Evolutionary conservation across 106 monocot species (phyloP).

Genomic region (Dioscorea zingiberensis): DNA sequence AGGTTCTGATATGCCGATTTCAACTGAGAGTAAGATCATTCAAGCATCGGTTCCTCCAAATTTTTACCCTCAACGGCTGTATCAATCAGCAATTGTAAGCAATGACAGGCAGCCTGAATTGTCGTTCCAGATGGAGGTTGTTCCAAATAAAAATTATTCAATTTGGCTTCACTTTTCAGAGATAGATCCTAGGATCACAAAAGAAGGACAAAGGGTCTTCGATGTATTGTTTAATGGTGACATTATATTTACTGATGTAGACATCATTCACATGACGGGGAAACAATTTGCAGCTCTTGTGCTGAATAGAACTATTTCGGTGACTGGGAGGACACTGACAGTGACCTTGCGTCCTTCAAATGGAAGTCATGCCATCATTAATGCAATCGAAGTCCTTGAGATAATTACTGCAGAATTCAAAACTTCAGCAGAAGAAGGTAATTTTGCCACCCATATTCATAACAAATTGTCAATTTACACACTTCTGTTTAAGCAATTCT

Average conservation of each 20-base stretch:
- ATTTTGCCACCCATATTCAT: neutral
- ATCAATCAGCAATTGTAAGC: constrained; percentile 84
- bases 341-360: constrained; percentile 53
- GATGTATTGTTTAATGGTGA: constrained; percentile 80
- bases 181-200: constrained; percentile 61
- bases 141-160: constrained; percentile 82
- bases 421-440: constrained; percentile 80
- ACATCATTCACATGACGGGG: constrained; percentile 60
- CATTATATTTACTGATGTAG: constrained; percentile 50
- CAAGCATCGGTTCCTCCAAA: constrained; percentile 59
- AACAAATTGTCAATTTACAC: neutral
- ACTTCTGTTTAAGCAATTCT: constrained; percentile 2
- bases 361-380: constrained; percentile 74
- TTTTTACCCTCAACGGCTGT: constrained; percentile 70
- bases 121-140: constrained; percentile 65
- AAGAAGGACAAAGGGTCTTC: constrained; percentile 66
- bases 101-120: constrained; percentile 62
- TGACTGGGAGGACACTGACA: constrained; percentile 58
- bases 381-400: constrained; percentile 88
- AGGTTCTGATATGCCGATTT: constrained; percentile 62
- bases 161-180: constrained; percentile 98
- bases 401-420: constrained; percentile 63
- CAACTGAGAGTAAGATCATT: constrained; percentile 58
- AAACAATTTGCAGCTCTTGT: constrained; percentile 64
- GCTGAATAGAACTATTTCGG: constrained; percentile 56